Conservation (phyloP, 2,329 filamentous ascomycete species). For the Fusarium tuaranense region DNA sequence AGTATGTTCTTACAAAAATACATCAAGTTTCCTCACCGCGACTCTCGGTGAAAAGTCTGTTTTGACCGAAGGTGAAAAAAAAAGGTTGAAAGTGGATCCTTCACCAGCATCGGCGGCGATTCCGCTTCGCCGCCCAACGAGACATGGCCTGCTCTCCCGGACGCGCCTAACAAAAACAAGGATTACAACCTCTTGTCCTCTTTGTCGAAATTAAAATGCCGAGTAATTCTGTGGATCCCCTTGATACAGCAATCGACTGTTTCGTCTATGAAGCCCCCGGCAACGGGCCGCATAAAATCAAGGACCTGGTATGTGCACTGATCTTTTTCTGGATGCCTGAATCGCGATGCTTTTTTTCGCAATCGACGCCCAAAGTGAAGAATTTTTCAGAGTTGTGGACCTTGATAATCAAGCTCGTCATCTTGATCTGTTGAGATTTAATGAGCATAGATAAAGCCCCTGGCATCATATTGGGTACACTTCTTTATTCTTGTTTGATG, state of each 20-base stretch:
- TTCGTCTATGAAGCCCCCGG: slow-evolving; percentile 4
- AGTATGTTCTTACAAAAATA: neutral
- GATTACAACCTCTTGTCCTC: neutral
- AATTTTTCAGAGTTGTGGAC: neutral
- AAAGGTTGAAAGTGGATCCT: slow-evolving; percentile 15
- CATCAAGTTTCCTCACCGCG: neutral
- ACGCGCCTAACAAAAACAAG: slow-evolving; percentile 9
- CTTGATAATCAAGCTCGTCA: neutral
- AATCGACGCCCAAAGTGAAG: neutral
- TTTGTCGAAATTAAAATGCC: slow-evolving; percentile 27
- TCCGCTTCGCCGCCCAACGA: slow-evolving; percentile 34
- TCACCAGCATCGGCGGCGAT: slow-evolving; percentile 14
- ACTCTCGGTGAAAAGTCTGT: neutral
- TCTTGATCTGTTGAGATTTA: neutral
- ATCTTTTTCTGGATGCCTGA: neutral
- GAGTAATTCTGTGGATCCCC: slow-evolving; percentile 12
- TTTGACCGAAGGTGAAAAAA: slow-evolving; percentile 9
- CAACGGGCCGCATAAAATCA: neutral
- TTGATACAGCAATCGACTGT: slow-evolving; percentile 3
- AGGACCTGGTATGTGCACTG: neutral
- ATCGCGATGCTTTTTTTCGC: neutral
- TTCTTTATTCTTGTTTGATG: too few species aligned
- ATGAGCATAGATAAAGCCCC: slow-evolving; percentile 7
- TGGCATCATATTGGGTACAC: neutral
- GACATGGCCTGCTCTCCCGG: slow-evolving; percentile 9